A percentile compares a stretch with the other conserved stretches of the same genome.
phyloP scores from a whole-genome alignment of 176 grass and related monocot genomes.

The Melocanna baccifera region DNA sequence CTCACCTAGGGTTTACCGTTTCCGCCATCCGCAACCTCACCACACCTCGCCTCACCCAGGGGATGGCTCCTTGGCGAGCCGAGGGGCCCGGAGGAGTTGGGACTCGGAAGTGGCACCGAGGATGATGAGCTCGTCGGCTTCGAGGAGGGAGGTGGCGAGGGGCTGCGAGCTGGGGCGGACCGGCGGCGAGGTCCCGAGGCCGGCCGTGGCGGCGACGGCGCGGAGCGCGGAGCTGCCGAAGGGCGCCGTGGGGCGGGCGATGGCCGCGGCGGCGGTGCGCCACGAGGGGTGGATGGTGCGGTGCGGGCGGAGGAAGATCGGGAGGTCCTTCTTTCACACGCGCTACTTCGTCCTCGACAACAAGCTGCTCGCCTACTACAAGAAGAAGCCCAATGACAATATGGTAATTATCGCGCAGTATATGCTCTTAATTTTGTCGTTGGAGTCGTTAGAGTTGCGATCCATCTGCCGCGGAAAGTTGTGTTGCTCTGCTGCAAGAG shows the following conservation, averaged over 20 bases:
- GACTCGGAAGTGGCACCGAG: neutral
- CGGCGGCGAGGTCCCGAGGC: neutral
- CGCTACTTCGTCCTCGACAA: slow-evolving; percentile 84
- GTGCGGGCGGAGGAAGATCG: slow-evolving; percentile 83
- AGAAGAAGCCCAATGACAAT: slow-evolving; percentile 75
- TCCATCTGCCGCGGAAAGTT: neutral
- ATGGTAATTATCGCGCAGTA: slow-evolving; percentile 39
- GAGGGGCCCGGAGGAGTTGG: neutral
- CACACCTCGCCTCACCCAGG: neutral
- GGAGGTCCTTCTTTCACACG: slow-evolving; percentile 66
- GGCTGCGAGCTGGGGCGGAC: slow-evolving; percentile 2
- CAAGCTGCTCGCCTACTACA: slow-evolving; percentile 72
- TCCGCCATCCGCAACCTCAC: neutral
- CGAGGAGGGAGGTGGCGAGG: slow-evolving; percentile 35
- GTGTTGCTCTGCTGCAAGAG: neutral
- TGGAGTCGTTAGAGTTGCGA: neutral
- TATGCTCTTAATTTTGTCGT: neutral
- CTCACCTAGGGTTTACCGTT: neutral
- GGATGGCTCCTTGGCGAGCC: slow-evolving; percentile 16
- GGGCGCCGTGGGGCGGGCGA: neutral
- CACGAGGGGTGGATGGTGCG: slow-evolving; percentile 86
- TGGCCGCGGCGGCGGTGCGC: slow-evolving; percentile 9
- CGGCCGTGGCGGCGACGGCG: neutral
- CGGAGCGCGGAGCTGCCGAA: slow-evolving; percentile 29
- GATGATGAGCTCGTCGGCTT: slow-evolving; percentile 35